Conservation (phyloP, 257 asterid genomes). For the Echites panduratus region DNA sequence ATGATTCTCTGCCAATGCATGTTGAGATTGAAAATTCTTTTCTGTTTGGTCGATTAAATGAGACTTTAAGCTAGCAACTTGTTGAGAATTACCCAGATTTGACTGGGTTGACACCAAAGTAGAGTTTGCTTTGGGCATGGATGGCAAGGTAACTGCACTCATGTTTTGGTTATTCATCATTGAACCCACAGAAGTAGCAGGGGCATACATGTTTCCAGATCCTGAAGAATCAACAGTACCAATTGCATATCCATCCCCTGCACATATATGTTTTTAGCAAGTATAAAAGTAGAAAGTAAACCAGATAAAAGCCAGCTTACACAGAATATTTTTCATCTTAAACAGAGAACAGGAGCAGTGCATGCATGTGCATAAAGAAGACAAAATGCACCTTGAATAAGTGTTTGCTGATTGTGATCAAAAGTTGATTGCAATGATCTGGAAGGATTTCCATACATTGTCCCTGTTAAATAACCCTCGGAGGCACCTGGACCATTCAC, state of each 20-base stretch:
- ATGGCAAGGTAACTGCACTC: constrained; percentile 45
- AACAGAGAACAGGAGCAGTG: neutral
- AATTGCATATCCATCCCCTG: constrained; percentile 78
- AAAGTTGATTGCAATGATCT: constrained; percentile 46
- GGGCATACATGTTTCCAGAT: constrained; percentile 56
- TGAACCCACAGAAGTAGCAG: constrained; percentile 53
- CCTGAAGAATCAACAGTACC: constrained; percentile 54
- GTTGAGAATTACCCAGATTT: constrained; percentile 44
- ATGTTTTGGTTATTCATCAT: constrained; percentile 44
- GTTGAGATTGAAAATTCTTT: constrained; percentile 53
- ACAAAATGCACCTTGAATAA: constrained; percentile 48
- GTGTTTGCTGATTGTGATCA: constrained; percentile 67
- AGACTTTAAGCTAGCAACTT: constrained; percentile 38
- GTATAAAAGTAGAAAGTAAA: constrained; percentile 18
- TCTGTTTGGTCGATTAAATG: constrained; percentile 48
- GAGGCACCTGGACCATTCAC: constrained; percentile 50
- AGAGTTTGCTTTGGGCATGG: constrained; percentile 48
- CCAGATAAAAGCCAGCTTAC: neutral
- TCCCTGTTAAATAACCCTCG: constrained; percentile 51
- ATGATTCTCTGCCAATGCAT: constrained; percentile 39
- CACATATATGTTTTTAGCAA: constrained; percentile 21
- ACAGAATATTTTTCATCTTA: neutral
- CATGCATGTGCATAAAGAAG: neutral
- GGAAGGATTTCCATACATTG: constrained; percentile 49
- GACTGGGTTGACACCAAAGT: constrained; percentile 43